Base-by-base conservation (phyloP, 257 asterid species). In the Nicotiana noctiflora region DNA sequence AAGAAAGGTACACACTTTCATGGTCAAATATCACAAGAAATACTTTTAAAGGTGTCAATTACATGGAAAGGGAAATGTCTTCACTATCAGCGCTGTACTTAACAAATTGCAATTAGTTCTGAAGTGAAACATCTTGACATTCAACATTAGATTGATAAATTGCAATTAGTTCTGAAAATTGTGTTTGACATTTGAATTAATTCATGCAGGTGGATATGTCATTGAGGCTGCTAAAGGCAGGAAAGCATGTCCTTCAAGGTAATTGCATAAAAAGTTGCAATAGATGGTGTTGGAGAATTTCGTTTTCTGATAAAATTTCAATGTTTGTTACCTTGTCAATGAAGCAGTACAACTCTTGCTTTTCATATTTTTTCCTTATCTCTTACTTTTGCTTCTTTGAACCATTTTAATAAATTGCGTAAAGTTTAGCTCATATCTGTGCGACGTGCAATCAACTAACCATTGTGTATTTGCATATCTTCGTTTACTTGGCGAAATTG, bases 231-330 rank as follows among this genome's bases (percentile, higher is more conserved):
- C 87, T 95, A 66, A 90, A 88, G 86, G 91, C 76, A 75, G 99
- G 99, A 85, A 95, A 95, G 74, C 97, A 92, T 89, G 99, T 95
- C 84, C 91, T 95, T 63, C 99, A 95, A 95, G 99, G 99, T 95
- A 85, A 77, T 70, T 88, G 66, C 61, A 34, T 53, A 3, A 31
- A 81, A 77, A 64, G 75, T 23, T 81, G 46, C 57, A 52, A 29
- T 46, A 84, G 49, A 67, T 77, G 53, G 34, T 64, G 34, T 77
- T 56, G 76, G 37, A 17, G 23, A 18, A 60, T 21, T 6, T 75
- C 44, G 31, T 79, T 2, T n/a, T 25, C 57, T 29, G 46, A n/a
- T 52, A 44, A 40, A 31, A 21, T 9, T 46, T 72, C 77, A 13
- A 2, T 5, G 19, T 21, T 46, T 64, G 14, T 72, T 72, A 21